Conservation (phyloP, 148 eudicot species). For the Rhododendron kiyosumense region DNA sequence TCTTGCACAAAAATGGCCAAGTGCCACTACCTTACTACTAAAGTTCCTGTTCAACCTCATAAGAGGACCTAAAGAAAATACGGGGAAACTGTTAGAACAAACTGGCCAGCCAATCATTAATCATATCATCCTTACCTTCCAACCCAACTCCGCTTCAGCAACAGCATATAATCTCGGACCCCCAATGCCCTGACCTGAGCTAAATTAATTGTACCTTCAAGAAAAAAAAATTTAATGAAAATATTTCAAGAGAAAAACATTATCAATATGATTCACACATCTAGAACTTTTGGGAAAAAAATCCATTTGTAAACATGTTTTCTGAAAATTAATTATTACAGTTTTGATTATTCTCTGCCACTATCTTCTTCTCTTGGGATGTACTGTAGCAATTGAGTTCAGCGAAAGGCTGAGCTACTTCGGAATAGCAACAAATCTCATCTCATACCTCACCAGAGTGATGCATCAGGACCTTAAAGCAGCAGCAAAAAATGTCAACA, state of each 20-base stretch:
- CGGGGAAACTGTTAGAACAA: not conserved
- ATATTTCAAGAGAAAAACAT: not conserved
- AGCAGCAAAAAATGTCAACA: constrained; percentile 14
- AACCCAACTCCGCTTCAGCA: not conserved
- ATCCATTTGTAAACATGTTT: not conserved
- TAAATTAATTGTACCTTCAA: not conserved
- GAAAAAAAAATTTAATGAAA: not conserved
- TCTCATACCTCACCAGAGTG: constrained; percentile 14
- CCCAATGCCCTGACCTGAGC: not conserved
- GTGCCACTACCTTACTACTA: not conserved
- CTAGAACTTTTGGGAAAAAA: not conserved
- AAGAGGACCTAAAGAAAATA: not conserved
- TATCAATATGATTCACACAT: not conserved
- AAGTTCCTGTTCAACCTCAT: not conserved
- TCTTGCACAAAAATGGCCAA: not conserved
- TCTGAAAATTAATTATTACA: not conserved
- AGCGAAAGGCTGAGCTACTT: constrained; percentile 15
- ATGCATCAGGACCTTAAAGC: constrained; percentile 10
- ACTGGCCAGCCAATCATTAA: not conserved
- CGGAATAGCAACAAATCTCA: constrained; percentile 10
- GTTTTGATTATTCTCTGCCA: not conserved
- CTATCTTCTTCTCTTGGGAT: not conserved
- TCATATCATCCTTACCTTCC: not conserved
- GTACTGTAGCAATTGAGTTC: constrained; percentile 4
- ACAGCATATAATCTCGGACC: not conserved